These are phyloP conservation scores for Fusarium sp. DNA, from an alignment of 2,329 filamentous ascomycete genomes.

Conservation along the genomic window DNA sequence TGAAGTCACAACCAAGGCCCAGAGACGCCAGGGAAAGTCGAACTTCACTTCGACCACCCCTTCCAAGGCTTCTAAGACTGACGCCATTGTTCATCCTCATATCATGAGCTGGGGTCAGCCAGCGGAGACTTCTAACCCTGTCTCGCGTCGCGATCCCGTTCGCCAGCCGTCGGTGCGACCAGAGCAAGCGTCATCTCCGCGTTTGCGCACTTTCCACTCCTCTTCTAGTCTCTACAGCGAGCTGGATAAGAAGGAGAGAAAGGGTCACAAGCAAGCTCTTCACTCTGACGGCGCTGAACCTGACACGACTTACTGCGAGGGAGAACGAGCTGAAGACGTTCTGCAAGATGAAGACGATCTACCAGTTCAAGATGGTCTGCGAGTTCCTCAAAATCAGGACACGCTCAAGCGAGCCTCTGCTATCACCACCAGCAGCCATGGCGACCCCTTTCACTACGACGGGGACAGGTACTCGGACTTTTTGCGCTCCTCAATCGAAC, in stretches of 20 bases:
- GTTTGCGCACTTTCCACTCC: slow-evolving; percentile 43
- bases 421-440: slow-evolving; percentile 51
- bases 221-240: slow-evolving; percentile 46
- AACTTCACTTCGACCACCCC: background rate
- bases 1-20: slow-evolving; percentile 10
- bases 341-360: background rate
- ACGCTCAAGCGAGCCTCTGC: slow-evolving; percentile 39
- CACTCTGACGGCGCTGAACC: background rate
- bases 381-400: slow-evolving; percentile 5
- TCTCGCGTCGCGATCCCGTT: slow-evolving; percentile 24
- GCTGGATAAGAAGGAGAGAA: slow-evolving; percentile 6
- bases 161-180: slow-evolving; percentile 17
- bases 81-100: slow-evolving; percentile 9
- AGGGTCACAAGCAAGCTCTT: slow-evolving; percentile 9
- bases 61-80: slow-evolving; percentile 6
- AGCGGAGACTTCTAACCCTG: slow-evolving; percentile 21
- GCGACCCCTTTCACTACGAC: slow-evolving; percentile 62
- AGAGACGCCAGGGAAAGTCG: slow-evolving; percentile 31
- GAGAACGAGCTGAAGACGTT: background rate
- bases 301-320: background rate
- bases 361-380: background rate
- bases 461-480: slow-evolving; percentile 52
- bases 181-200: slow-evolving; percentile 17
- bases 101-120: slow-evolving; percentile 5
- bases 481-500: slow-evolving; percentile 53